Evolutionary conservation across 495 filamentous ascomycete genomes (phyloP).

Genomic region (Entonaema liquescens): DNA sequence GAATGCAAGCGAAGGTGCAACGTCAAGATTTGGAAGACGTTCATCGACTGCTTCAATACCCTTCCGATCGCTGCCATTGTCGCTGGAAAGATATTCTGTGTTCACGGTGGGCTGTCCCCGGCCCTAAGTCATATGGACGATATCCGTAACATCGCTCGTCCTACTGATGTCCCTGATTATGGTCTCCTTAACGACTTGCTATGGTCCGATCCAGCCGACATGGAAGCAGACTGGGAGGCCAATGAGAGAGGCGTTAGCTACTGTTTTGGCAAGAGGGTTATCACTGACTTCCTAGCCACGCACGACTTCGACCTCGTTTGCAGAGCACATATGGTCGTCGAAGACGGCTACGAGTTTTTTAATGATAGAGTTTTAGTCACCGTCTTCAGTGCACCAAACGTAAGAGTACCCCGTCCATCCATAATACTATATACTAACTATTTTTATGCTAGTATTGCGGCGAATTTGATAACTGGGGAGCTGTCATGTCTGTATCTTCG

Average conservation of each 20-base stretch:
- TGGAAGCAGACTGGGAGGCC: constrained; percentile 97
- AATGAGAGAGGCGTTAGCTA: constrained; percentile 98
- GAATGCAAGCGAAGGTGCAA: constrained; percentile 98
- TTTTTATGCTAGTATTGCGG: constrained; percentile 80
- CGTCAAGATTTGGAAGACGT: constrained; percentile 99
- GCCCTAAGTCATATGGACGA: constrained; percentile 97
- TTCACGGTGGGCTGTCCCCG: constrained; percentile 95
- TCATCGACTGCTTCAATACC: constrained; percentile 97
- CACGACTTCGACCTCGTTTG: constrained; percentile 99
- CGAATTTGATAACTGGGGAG: constrained; percentile 99
- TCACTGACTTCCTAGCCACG: constrained; percentile 91
- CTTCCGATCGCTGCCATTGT: constrained; percentile 97
- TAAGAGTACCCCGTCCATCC: constrained; percentile 55
- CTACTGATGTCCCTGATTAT: constrained; percentile 98
- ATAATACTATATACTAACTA: constrained; percentile 26
- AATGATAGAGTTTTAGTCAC: constrained; percentile 95
- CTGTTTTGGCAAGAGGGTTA: constrained; percentile 98
- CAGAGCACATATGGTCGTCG: constrained; percentile 98
- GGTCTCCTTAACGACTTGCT: constrained; percentile 94
- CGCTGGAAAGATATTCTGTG: constrained; percentile 98
- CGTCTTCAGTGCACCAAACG: constrained; percentile 97
- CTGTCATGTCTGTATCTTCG: constrained; percentile 95
- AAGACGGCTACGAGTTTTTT: constrained; percentile 99
- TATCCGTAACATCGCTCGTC: constrained; percentile 92
- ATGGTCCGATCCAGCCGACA: constrained; percentile 98